Conservation (phyloP, 2,329 filamentous ascomycete genomes). For the Paraphaeosphaeria minitans region DNA sequence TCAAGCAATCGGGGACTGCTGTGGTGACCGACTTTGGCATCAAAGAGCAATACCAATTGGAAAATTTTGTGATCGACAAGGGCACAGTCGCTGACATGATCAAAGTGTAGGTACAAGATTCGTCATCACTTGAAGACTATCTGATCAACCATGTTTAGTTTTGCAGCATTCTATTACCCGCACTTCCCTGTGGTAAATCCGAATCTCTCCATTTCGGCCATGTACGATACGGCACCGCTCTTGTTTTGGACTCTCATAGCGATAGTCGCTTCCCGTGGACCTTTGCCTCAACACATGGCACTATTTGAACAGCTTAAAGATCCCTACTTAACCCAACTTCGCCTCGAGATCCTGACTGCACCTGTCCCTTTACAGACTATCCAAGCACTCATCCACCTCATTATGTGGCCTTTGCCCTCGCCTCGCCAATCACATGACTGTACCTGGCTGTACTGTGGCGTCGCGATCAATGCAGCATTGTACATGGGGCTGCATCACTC, state of each 20-base stretch:
- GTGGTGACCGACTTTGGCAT: slow-evolving; percentile 18
- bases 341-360: slow-evolving; percentile 18
- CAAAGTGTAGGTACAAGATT: slow-evolving; percentile 19
- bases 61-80: slow-evolving; percentile 17
- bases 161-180: slow-evolving; percentile 24
- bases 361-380: slow-evolving; percentile 28
- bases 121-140: neutral
- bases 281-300: slow-evolving; percentile 12
- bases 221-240: slow-evolving; percentile 23
- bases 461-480: slow-evolving; percentile 29
- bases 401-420: slow-evolving; percentile 24
- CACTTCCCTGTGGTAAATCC: slow-evolving; percentile 28
- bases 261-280: slow-evolving; percentile 16
- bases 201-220: slow-evolving; percentile 19
- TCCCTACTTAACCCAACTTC: slow-evolving; percentile 17
- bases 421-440: slow-evolving; percentile 22
- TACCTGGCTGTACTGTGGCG: slow-evolving; percentile 30
- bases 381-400: slow-evolving; percentile 25
- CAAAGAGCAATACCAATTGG: slow-evolving; percentile 22
- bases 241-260: slow-evolving; percentile 31
- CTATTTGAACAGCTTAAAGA: slow-evolving; percentile 14
- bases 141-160: slow-evolving; percentile 14
- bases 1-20: slow-evolving; percentile 13
- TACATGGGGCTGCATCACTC: slow-evolving; percentile 28
- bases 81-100: slow-evolving; percentile 22